Base-by-base conservation (phyloP, 495 filamentous ascomycete species). In the Parathielavia appendiculata region DNA sequence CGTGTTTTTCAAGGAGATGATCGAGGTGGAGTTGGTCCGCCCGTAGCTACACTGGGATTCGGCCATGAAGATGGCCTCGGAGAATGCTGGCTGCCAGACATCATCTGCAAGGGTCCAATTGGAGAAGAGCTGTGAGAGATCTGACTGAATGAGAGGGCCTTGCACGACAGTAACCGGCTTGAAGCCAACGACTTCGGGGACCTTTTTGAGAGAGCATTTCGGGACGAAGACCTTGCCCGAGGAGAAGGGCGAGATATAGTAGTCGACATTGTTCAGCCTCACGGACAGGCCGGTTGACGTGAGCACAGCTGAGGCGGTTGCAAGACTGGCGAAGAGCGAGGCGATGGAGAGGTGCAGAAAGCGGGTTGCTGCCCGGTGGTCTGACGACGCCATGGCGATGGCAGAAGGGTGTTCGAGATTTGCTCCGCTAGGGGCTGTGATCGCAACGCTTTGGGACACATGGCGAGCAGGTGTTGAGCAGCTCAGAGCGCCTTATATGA, bases 101-200 rank as follows among this genome's bases (percentile, higher is more conserved):
- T 79, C 76, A 59, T 79, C 76, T 1, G 56, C 58, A 5, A 13
- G 1, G 0, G 62, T 60, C 59, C 70, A 78, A 13, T 63, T 65
- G 2, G 62, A 30, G 7, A 77, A 45, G 9, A 70, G 61, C 1
- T 46, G 48, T 2, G 66, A 46, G 9, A 78, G 32, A 13, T 65
- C 53, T 0, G 51, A 32, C 13, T 55, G 30, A 1, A 63, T 58
- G 8, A 71, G 51, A 19, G 61, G 51, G 8, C 56, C 68, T 7
- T 66, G 63, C 26, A 74, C 66, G 16, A 81, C 63, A 2, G 77
- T 77, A 32, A 81, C 62, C 1, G 77, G 75, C 66, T 71, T 60
- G 56, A 67, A 53, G 51, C 67, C 56, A 51, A 67, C 30, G 8
- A 65, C 41, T 20, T 13, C 19, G n/a, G 63, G 35, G 6, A 57